phyloP scores from a whole-genome alignment of 345 rosid species.

The Eucalyptus grandis region DNA sequence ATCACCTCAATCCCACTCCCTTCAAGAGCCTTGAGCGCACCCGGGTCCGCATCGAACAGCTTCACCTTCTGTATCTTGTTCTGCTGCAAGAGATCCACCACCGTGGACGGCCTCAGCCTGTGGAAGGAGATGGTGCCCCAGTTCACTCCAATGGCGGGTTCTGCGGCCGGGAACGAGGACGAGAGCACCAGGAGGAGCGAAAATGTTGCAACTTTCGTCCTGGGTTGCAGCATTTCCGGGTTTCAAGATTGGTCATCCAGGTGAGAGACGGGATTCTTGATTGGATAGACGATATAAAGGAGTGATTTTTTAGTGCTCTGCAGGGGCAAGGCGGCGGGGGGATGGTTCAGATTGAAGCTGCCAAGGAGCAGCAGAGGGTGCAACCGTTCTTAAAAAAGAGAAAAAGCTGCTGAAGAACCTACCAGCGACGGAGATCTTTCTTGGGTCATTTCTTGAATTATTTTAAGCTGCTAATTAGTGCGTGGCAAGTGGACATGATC shows the following conservation, averaged over 20 bases:
- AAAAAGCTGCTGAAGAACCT: neutral
- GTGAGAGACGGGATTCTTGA: neutral
- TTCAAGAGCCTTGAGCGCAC: slow-evolving; percentile 39
- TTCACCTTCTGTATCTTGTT: slow-evolving; percentile 74
- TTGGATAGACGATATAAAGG: neutral
- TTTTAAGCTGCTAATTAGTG: neutral
- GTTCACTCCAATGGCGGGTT: slow-evolving; percentile 81
- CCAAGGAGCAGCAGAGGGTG: neutral
- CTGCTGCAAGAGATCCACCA: slow-evolving; percentile 79
- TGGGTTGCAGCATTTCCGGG: slow-evolving; percentile 10
- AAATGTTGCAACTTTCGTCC: neutral
- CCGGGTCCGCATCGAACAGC: slow-evolving; percentile 80
- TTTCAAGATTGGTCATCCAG: neutral
- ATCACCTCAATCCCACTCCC: slow-evolving; percentile 86
- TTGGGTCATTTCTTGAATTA: neutral
- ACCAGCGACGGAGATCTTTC: neutral
- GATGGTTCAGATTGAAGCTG: neutral
- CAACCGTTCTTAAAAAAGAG: neutral
- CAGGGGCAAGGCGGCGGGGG: neutral
- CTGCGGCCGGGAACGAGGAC: slow-evolving; percentile 7
- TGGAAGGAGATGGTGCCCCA: slow-evolving; percentile 80
- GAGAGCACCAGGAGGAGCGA: neutral
- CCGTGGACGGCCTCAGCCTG: slow-evolving; percentile 70
- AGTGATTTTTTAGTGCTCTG: neutral
- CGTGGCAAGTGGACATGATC: neutral